Evolutionary conservation across 2,329 filamentous ascomycete species (phyloP), one percentile per base, ranked within the genome.

Genomic region (Didymella keratinophila): DNA sequence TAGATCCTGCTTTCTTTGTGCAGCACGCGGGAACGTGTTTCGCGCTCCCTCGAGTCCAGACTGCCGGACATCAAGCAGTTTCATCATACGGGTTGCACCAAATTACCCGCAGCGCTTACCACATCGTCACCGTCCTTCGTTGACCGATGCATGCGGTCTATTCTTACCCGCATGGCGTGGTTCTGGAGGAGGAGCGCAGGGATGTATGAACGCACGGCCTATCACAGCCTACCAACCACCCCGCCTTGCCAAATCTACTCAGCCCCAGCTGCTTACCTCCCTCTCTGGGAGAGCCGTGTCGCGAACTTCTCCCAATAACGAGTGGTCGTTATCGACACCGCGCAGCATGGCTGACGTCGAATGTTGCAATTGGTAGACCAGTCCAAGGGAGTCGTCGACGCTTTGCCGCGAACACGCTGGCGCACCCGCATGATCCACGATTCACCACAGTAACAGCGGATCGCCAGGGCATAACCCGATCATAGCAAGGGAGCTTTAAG

Each of bases 191-290:
- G 43, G 58, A 45, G 50, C 46, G 48, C 50, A 60, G 58, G 62
- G 60, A 58, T 64, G 41, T 56, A 49, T 65, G 60, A 56, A 61
- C 55, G 61, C 57, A 56, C 37, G 57, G 52, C 47, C 49, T 52
- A 62, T 62, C 52, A 59, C 56, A 50, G 42, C 52, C 44, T 45
- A 44, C 49, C 55, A 52, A 49, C 60, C 62, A 64, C 59, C 54
- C 60, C 63, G 51, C 63, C 53, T 58, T 53, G 52, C 61, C 46
- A 49, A 57, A 60, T 56, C 52, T 53, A 62, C 67, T 71, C 69
- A 69, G 70, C 70, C 71, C 66, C 67, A 64, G 60, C 56, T 68
- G 62, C 64, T 62, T 58, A 54, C 57, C 46, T 56, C 11, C 42
- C 42, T 39, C 37, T 47, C 45, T 54, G 14, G 53, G 36, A 28